Conservation (phyloP, 441 rosid species). For the Corymbia calophylla region DNA sequence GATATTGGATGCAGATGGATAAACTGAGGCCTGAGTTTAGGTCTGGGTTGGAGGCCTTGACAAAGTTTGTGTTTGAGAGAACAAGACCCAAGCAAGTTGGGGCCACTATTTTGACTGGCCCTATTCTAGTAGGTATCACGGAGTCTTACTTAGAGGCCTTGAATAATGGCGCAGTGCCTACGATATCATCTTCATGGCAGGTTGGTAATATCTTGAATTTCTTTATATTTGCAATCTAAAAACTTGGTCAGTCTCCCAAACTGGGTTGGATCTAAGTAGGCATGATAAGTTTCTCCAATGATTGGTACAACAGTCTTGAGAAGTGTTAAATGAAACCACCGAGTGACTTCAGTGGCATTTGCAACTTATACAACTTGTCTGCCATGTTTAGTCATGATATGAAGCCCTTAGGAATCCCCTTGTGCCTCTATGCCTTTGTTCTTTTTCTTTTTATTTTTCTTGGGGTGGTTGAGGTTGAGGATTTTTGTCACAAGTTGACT, state of each 20-base stretch:
- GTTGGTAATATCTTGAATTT: conserved; percentile 30
- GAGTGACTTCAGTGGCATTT: neutral
- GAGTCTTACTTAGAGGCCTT: conserved; percentile 91
- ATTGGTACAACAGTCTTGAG: neutral
- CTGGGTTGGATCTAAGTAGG: neutral
- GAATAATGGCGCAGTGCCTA: conserved; percentile 98
- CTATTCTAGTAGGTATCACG: conserved; percentile 83
- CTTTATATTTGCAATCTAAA: neutral
- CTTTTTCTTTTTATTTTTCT: neutral
- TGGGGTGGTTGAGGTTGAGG: neutral
- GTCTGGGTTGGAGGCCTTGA: conserved; percentile 83
- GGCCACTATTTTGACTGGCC: conserved; percentile 87
- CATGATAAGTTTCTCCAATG: neutral
- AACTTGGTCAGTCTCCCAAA: neutral
- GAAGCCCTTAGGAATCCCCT: neutral
- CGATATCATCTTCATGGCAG: conserved; percentile 99
- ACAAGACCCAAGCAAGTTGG: conserved; percentile 97
- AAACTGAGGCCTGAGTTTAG: conserved; percentile 81
- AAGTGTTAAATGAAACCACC: neutral
- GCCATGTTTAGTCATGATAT: neutral
- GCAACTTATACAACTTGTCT: neutral
- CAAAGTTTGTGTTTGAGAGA: conserved; percentile 95
- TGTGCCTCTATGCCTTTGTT: neutral
- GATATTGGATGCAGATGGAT: conserved; percentile 45
- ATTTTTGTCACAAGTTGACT: neutral